Evolutionary conservation across 1,139 yeast genomes (phyloP).

Genomic region (Hanseniaspora gamundiae): DNA sequence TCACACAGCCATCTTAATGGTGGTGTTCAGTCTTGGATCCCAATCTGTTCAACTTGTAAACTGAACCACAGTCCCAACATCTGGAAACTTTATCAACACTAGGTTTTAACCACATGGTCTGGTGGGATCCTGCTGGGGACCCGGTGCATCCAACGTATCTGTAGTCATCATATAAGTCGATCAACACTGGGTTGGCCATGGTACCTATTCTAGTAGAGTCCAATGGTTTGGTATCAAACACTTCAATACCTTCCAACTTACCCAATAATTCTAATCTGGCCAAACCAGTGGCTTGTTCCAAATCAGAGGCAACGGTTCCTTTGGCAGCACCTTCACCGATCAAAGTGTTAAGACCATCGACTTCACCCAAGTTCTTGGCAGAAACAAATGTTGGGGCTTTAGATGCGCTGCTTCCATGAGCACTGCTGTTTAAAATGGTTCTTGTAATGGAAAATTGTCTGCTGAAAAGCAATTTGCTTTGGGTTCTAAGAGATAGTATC

Average conservation of each 20-base stretch:
- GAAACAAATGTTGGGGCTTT: constrained; percentile 35
- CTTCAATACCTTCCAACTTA: constrained; percentile 90
- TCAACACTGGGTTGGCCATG: constrained; percentile 70
- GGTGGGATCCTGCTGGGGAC: constrained; percentile 85
- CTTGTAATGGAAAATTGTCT: constrained; percentile 28
- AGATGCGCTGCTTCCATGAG: constrained; percentile 10
- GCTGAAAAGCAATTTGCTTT: background rate
- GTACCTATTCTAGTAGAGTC: constrained; percentile 86
- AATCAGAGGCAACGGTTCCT: constrained; percentile 82
- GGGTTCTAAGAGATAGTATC: background rate
- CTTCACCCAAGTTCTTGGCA: constrained; percentile 62
- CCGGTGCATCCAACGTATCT: constrained; percentile 98
- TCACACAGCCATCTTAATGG: too few species aligned
- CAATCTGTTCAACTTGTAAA: constrained; percentile 68
- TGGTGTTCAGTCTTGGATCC: constrained; percentile 55
- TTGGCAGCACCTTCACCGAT: constrained; percentile 81
- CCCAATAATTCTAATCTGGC: constrained; percentile 94
- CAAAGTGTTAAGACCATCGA: constrained; percentile 67
- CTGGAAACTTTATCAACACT: constrained; percentile 74
- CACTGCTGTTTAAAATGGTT: constrained; percentile 20
- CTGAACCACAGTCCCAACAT: constrained; percentile 99
- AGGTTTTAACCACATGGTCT: constrained; percentile 88
- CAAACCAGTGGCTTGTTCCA: constrained; percentile 96
- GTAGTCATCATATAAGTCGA: constrained; percentile 84
- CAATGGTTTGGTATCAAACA: constrained; percentile 85